These are phyloP conservation scores for Kuraishia capsulata DNA, from an alignment of 805 yeast genomes.

Conservation along the genomic window DNA sequence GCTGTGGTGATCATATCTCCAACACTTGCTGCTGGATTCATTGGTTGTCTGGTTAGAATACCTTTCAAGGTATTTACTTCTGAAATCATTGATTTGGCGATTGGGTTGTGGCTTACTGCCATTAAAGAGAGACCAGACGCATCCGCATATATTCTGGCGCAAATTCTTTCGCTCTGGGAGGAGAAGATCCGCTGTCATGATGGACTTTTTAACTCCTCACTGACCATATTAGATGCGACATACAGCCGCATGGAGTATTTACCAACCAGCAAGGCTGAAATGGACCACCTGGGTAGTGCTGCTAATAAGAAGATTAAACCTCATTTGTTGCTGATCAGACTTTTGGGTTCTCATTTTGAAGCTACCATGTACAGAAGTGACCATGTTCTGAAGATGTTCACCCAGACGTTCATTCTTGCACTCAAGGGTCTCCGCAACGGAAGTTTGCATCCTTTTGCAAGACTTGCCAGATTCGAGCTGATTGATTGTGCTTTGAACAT, in stretches of 20 bases:
- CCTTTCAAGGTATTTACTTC: constrained; percentile 66
- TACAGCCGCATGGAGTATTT: constrained; percentile 77
- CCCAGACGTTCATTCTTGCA: constrained; percentile 49
- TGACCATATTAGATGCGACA: constrained; percentile 52
- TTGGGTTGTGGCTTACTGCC: constrained; percentile 73
- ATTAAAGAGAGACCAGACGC: constrained; percentile 56
- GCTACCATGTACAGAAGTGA: constrained; percentile 67
- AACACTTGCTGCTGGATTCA: constrained; percentile 34
- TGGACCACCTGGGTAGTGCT: constrained; percentile 39
- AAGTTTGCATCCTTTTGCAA: constrained; percentile 75
- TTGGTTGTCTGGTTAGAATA: constrained; percentile 46
- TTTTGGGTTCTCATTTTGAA: constrained; percentile 71
- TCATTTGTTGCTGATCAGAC: constrained; percentile 57
- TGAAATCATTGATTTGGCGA: constrained; percentile 50
- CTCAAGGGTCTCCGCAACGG: constrained; percentile 44
- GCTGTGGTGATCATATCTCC: constrained; percentile 29
- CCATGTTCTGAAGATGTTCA: constrained; percentile 60
- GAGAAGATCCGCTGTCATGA: constrained; percentile 42
- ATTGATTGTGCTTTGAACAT: constrained; percentile 60
- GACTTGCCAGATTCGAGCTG: constrained; percentile 67
- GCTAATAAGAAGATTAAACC: constrained; percentile 48
- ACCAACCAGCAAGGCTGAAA: constrained; percentile 63
- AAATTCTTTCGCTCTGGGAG: constrained; percentile 64
- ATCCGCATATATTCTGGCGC: constrained; percentile 54
- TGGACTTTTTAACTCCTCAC: constrained; percentile 56